Percentiles rank a stretch among this genome's conserved stretches.
Conservation (phyloP, 805 yeast species). For the Pichia rugopelliculosa region DNA sequence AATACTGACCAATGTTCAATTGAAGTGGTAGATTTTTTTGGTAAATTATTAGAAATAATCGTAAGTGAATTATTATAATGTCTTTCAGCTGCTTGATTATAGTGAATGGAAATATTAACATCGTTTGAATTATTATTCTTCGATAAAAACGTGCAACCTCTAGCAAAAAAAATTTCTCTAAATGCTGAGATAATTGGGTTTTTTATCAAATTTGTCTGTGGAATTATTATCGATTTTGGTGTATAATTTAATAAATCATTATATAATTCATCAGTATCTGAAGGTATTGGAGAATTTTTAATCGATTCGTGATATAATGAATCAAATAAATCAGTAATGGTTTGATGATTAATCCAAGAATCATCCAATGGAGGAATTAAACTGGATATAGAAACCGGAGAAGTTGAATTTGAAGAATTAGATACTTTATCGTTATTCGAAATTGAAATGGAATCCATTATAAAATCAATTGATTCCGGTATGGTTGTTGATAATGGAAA, state of each 20-base stretch:
- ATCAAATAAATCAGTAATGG: slow-evolving; percentile 22
- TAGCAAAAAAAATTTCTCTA: slow-evolving; percentile 31
- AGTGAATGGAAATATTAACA: slow-evolving; percentile 11
- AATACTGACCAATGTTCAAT: slow-evolving; percentile 31
- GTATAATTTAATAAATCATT: slow-evolving; percentile 23
- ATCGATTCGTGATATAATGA: slow-evolving; percentile 15
- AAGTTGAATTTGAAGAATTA: neutral
- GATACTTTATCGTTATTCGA: neutral
- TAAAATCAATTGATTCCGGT: slow-evolving; percentile 12
- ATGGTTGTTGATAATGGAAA: slow-evolving; percentile 5
- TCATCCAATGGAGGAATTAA: neutral
- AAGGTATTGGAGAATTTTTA: slow-evolving; percentile 1
- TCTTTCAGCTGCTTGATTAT: slow-evolving; percentile 18
- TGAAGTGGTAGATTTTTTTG: neutral
- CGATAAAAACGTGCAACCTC: slow-evolving; percentile 33
- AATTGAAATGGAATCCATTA: slow-evolving; percentile 4
- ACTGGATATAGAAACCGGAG: neutral
- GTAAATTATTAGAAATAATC: slow-evolving; percentile 13
- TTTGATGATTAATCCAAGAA: slow-evolving; percentile 4
- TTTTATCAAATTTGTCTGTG: slow-evolving; percentile 19
- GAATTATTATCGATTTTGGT: slow-evolving; percentile 16
- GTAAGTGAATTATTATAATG: slow-evolving; percentile 21
- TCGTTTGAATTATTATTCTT: slow-evolving; percentile 18
- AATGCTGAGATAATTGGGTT: slow-evolving; percentile 16
- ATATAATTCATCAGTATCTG: slow-evolving; percentile 1